phyloP scores from a whole-genome alignment of 129 eudicot species.

The Flaveria sonorensis region DNA sequence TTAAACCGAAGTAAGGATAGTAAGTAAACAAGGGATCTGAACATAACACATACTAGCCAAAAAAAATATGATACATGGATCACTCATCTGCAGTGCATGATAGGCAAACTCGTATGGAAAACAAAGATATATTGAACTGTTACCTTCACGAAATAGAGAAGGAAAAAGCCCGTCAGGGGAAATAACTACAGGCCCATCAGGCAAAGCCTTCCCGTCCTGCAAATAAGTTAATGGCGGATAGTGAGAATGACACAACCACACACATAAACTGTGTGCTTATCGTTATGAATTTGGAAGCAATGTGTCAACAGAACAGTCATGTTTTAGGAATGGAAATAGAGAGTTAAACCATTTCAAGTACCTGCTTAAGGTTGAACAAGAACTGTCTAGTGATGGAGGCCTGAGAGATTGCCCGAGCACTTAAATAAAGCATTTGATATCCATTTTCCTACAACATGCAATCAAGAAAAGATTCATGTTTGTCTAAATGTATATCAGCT shows the following conservation, averaged over 20 bases:
- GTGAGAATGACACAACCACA: background rate
- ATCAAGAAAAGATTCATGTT: conserved; percentile 4
- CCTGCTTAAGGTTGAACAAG: conserved; percentile 90
- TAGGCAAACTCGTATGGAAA: background rate
- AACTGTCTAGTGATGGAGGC: conserved; percentile 85
- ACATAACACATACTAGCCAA: background rate
- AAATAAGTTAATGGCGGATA: conserved; percentile 17
- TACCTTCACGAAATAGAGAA: conserved; percentile 95
- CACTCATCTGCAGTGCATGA: background rate
- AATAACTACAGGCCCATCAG: conserved; percentile 96
- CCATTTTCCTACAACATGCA: conserved; percentile 84
- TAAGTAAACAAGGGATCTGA: background rate
- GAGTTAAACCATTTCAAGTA: conserved; percentile 13
- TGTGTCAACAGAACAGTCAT: background rate
- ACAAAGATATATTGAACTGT: conserved; percentile 14
- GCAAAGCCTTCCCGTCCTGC: conserved; percentile 93
- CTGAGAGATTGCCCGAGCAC: conserved; percentile 97
- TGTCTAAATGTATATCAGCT: background rate
- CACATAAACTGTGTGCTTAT: background rate
- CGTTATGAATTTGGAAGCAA: background rate
- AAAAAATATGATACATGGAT: background rate
- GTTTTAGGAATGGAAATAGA: conserved; percentile 20
- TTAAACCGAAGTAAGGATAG: background rate
- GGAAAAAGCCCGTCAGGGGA: conserved; percentile 99
- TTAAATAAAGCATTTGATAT: conserved; percentile 84